Evolutionary conservation across 345 rosid genomes (phyloP), one percentile per base, ranked within the genome.

Genomic region (Arabidopsis thaliana): DNA sequence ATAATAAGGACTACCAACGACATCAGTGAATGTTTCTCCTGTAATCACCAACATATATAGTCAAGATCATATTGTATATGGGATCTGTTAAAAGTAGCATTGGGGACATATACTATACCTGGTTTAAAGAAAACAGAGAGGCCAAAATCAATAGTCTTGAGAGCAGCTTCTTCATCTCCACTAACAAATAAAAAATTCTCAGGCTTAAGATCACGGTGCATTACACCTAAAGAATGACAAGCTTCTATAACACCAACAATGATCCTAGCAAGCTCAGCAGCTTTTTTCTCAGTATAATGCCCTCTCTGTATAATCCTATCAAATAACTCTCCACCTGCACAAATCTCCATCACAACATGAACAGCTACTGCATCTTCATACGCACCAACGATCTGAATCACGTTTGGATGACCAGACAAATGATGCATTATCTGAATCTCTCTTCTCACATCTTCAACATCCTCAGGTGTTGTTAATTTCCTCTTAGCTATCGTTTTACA

Each of bases 371-470:
- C 97, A 58, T 94, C 98, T 77, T 94, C 98, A 32, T 87, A 90
- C 2, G 98, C 98, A 37, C 84, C 93, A 23, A 90, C 82, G 12
- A 94, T 94, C 50, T 82, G 83, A 48, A 94, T 87, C 72, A 94
- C 98, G 72, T 92, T 92, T 0, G 95, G 93, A 63, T 87, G 92
- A 46, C 98, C 98, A 0, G 89, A 89, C 70, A 94, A 75, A 75
- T 94, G 98, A 70, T 94, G 98, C 98, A 94, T 92, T 62, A 94
- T 94, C 78, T 85, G 96, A 81, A 94, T 87, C 87, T 94, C 98
- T 80, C 98, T 88, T 74, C 97, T 83, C 10, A 94, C 97, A 62
- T 94, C 98, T 71, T 94, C 97, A 32, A 94, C 85, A 59, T 94
- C 98, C 69, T 91, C 95, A 10, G 59, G 75, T 0, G 93, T 81